Conservation (phyloP, 176 grass and related monocot genomes). For the Melocanna baccifera region DNA sequence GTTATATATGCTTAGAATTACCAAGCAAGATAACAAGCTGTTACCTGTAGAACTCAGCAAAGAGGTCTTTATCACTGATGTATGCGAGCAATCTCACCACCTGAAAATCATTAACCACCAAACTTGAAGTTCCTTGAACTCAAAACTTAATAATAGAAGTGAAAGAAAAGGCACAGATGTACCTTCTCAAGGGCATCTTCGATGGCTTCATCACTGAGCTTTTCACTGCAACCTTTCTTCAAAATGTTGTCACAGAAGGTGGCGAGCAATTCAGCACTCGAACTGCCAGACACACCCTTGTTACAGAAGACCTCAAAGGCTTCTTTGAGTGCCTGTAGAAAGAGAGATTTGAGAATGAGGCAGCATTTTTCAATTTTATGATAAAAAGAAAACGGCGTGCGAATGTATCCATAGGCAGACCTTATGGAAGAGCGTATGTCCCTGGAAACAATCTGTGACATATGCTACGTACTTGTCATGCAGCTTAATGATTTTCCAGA, state of each 20-base stretch:
- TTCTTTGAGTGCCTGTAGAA: conserved; percentile 84
- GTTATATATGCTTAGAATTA: conserved; percentile 14
- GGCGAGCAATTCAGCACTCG: conserved; percentile 86
- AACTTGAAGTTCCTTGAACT: neutral
- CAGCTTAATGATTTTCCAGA: conserved; percentile 94
- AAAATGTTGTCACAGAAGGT: conserved; percentile 97
- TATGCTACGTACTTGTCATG: conserved; percentile 96
- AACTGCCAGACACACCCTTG: conserved; percentile 87
- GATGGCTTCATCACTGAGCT: conserved; percentile 98
- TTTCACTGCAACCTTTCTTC: conserved; percentile 96
- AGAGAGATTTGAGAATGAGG: neutral
- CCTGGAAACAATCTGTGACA: conserved; percentile 89
- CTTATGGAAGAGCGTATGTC: conserved; percentile 97
- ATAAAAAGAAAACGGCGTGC: neutral
- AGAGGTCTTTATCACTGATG: conserved; percentile 93
- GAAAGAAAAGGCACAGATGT: neutral
- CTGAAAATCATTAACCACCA: conserved; percentile 32
- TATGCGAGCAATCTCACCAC: conserved; percentile 92
- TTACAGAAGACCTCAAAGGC: conserved; percentile 99
- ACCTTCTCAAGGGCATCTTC: conserved; percentile 99
- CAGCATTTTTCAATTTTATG: neutral
- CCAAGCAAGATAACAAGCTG: neutral
- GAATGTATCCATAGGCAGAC: conserved; percentile 24
- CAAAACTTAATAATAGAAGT: neutral
- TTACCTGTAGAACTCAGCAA: conserved; percentile 95